Evolutionary conservation across 441 rosid genomes (phyloP).

Genomic region (Sinapis alba): DNA sequence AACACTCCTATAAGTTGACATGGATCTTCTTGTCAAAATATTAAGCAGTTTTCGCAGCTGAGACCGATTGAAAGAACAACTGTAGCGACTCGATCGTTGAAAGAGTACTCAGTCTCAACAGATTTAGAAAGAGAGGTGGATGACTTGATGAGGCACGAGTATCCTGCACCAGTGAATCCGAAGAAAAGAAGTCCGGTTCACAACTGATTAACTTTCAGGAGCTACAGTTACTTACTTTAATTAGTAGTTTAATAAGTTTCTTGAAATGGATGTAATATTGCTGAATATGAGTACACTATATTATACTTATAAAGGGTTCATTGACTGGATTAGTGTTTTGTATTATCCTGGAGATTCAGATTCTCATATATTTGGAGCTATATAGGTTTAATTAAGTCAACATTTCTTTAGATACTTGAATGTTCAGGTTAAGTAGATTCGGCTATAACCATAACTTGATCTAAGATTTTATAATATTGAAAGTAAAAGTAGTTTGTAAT

Average conservation of each 20-base stretch:
- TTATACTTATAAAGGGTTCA: not conserved
- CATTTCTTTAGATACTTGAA: not conserved
- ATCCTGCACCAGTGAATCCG: constrained; percentile 27
- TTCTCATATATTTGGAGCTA: not conserved
- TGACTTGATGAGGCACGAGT: constrained; percentile 28
- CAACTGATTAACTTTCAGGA: constrained; percentile 25
- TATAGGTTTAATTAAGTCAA: not conserved
- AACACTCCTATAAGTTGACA: not conserved
- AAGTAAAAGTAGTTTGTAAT: not conserved
- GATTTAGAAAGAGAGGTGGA: constrained; percentile 26
- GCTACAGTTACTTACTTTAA: not conserved
- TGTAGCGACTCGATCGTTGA: not conserved
- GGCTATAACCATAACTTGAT: not conserved
- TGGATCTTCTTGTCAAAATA: not conserved
- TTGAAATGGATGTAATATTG: constrained; percentile 20
- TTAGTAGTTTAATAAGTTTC: not conserved
- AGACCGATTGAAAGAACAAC: not conserved
- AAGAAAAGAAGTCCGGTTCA: constrained; percentile 37
- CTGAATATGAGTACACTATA: constrained; percentile 8
- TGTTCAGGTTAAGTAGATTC: not conserved
- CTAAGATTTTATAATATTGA: not conserved
- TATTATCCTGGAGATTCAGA: not conserved
- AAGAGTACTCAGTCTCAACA: not conserved
- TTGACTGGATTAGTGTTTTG: not conserved
- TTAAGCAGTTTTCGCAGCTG: not conserved